A percentile compares a stretch with the other conserved stretches of the same genome.
Conservation (phyloP, 2,329 filamentous ascomycete species). For the Colletotrichum truncatum region DNA sequence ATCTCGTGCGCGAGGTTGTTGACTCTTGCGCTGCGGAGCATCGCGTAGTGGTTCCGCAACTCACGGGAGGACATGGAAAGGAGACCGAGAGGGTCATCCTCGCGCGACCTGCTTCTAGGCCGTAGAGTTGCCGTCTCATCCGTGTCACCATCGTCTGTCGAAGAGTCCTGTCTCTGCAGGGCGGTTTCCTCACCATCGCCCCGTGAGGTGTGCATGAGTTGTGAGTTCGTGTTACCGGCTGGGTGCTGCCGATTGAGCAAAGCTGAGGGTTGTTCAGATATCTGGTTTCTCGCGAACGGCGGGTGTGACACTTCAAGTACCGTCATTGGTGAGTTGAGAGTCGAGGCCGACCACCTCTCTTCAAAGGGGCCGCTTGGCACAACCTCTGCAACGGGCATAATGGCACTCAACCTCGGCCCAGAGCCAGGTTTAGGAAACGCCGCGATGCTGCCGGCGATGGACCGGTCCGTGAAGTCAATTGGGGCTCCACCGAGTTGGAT, state of each 20-base stretch:
- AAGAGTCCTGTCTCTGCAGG: background rate
- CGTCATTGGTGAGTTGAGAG: slow-evolving; percentile 19
- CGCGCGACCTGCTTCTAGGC: slow-evolving; percentile 1
- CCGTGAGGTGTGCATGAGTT: background rate
- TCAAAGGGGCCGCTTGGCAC: slow-evolving; percentile 32
- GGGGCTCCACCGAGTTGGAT: background rate
- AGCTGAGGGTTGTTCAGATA: background rate
- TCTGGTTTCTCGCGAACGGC: background rate
- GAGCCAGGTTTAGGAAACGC: slow-evolving; percentile 13
- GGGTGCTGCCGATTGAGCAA: slow-evolving; percentile 8
- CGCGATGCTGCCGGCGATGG: slow-evolving; percentile 14
- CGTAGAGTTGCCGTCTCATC: slow-evolving; percentile 10
- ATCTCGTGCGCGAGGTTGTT: slow-evolving; percentile 31
- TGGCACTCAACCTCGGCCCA: slow-evolving; percentile 41
- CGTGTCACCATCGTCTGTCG: background rate
- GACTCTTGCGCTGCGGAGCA: slow-evolving; percentile 12
- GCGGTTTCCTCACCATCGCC: background rate
- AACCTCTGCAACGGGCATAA: slow-evolving; percentile 52
- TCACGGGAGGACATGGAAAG: slow-evolving; percentile 19
- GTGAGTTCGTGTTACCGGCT: background rate
- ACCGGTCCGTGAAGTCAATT: background rate
- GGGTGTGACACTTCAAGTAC: slow-evolving; percentile 10
- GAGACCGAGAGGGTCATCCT: background rate
- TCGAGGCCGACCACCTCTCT: slow-evolving; percentile 30
- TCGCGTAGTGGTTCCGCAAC: slow-evolving; percentile 27